phyloP scores from a whole-genome alignment of 768 basidiomycete genomes.

The Mycena rosella region DNA sequence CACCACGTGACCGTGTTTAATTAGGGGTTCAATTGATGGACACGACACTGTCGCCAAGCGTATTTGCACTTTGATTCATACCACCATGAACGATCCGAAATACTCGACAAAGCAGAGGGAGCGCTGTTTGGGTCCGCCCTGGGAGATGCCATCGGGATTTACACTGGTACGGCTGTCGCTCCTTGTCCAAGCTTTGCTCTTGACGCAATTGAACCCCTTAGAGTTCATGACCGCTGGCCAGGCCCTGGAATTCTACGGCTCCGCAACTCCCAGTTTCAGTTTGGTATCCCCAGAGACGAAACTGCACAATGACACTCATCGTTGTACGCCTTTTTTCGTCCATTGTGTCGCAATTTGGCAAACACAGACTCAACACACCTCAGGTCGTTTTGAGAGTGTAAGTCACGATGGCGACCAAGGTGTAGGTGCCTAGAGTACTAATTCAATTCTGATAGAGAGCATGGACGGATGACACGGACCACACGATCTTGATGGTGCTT shows the following conservation, averaged over 20 bases:
- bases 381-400: conserved; percentile 36
- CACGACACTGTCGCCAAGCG: neutral
- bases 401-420: neutral
- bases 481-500: conserved; percentile 36
- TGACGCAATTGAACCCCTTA: neutral
- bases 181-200: neutral
- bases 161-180: conserved; percentile 26
- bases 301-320: conserved; percentile 35
- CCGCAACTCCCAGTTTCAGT: conserved; percentile 22
- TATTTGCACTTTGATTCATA: conserved; percentile 9
- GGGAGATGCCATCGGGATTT: conserved; percentile 40
- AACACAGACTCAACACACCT: neutral
- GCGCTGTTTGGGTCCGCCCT: conserved; percentile 40
- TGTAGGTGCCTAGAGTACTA: neutral
- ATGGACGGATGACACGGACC: conserved; percentile 43
- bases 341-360: no score
- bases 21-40: no score
- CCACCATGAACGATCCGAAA: conserved; percentile 28
- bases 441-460: conserved; percentile 28
- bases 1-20: no score
- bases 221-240: conserved; percentile 39
- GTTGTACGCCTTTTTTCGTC: conserved; percentile 26
- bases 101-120: conserved; percentile 37
- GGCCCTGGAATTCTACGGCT: conserved; percentile 30
- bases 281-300: conserved; percentile 34